Base-by-base conservation (phyloP, 2,329 filamentous ascomycete species). In the Ceratocystis alfenasii region DNA sequence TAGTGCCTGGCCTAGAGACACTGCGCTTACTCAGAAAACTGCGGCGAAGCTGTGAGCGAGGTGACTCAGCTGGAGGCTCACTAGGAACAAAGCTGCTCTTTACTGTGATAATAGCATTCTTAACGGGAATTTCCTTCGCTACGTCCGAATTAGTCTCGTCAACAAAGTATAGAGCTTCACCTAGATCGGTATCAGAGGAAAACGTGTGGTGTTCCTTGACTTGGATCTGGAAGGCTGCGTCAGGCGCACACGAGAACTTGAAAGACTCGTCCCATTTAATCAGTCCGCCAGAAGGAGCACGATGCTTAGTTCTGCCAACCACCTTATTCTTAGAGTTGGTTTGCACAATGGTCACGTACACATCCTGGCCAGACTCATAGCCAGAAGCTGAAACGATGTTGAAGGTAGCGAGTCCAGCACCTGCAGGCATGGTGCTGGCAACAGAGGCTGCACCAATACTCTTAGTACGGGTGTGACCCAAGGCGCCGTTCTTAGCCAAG, bases 241-340 rank as follows among this genome's bases (percentile, higher is more conserved):
- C 93, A 1, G 93, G 86, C 0, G 87, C 83, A 76, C 91, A 95
- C 10, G 81, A 79, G 25, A 88, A 81, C 72, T 86, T 91, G 79
- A 94, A 93, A 0, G 84, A 86, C 74, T 95, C 90, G 69, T 90
- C 86, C 74, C 85, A 95, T 20, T 78, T 80, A 68, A 89, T 83
- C 2, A 80, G 77, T 1, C 88, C 89, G 1, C 78, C 78, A 2
- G 83, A 77, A 0, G 87, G 82, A 75, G 96, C 96, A 77, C 89
- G 83, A 69, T 94, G 88, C 74, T 96, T 95, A 25, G 92, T 96
- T 79, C 97, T 96, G 77, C 92, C 86, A 59, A 99, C 79, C 59
- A 88, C 83, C 77, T 94, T 96, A 62, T 79, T 82, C 75, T 88
- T 92, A 60, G 84, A 76, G 2, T 80, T 78, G 44, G 89, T 73